phyloP scores from a whole-genome alignment of 768 basidiomycete species.

The Rossbeevera mucosa region DNA sequence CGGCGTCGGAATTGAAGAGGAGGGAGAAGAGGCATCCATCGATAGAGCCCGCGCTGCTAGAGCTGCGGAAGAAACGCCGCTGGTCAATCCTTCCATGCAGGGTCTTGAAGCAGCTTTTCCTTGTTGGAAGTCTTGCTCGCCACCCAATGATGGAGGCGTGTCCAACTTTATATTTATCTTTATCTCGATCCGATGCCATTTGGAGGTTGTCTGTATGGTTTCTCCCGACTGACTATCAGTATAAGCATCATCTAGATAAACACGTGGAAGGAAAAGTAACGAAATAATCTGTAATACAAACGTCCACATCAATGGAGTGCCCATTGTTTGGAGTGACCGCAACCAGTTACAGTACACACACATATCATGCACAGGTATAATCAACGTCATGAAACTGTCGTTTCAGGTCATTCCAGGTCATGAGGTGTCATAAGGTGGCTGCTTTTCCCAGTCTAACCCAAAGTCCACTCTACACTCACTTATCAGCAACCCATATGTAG shows the following conservation, averaged over 20 bases:
- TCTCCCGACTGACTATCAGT: background rate
- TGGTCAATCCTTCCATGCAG: conserved; percentile 6
- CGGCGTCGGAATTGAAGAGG: no score
- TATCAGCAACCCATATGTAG: conserved; percentile 4
- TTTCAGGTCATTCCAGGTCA: conserved; percentile 6
- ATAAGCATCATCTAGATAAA: conserved; percentile 2
- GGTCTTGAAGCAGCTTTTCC: conserved; percentile 2
- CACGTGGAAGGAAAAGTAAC: conserved; percentile 4
- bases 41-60: conserved; percentile 10
- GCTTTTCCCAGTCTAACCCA: conserved; percentile 49
- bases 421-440: conserved; percentile 10
- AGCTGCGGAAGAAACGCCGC: background rate
- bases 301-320: background rate
- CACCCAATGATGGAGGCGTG: background rate
- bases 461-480: conserved; percentile 44
- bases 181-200: background rate
- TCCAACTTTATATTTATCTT: background rate
- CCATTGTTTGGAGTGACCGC: background rate
- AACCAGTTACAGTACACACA: background rate
- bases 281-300: conserved; percentile 9
- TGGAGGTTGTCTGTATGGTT: background rate
- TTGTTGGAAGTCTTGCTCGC: background rate
- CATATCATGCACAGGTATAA: background rate
- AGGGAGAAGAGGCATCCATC: background rate
- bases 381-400: background rate